A percentile compares a stretch with the other conserved stretches of the same genome.
These are phyloP conservation scores for Leucogyrophana mollusca DNA, from an alignment of 768 basidiomycete genomes.

Conservation along the genomic window DNA sequence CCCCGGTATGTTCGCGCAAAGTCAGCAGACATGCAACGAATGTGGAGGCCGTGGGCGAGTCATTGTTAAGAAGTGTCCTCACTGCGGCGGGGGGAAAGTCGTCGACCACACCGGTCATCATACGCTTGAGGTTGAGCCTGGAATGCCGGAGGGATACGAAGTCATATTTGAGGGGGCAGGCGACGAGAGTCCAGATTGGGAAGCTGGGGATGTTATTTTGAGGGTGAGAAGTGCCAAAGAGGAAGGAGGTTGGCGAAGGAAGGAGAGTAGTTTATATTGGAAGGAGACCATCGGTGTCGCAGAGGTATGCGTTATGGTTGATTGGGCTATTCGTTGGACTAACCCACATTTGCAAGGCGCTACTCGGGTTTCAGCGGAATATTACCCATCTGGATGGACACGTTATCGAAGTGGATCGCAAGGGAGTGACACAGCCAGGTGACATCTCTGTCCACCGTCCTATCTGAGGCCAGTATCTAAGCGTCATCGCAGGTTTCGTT, in stretches of 20 bases:
- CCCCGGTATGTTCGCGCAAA: slow-evolving; percentile 94
- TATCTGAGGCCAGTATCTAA: neutral
- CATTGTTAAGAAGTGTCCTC: slow-evolving; percentile 76
- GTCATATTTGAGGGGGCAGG: slow-evolving; percentile 95
- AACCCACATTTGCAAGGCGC: slow-evolving; percentile 52
- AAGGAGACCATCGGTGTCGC: slow-evolving; percentile 87
- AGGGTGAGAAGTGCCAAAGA: slow-evolving; percentile 77
- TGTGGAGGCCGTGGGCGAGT: slow-evolving; percentile 83
- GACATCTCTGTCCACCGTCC: slow-evolving; percentile 14
- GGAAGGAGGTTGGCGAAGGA: slow-evolving; percentile 82
- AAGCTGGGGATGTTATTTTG: slow-evolving; percentile 89
- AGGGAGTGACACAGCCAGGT: slow-evolving; percentile 92
- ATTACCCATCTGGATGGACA: slow-evolving; percentile 92
- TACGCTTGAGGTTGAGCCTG: slow-evolving; percentile 81
- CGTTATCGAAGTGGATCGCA: slow-evolving; percentile 62
- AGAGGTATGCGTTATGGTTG: slow-evolving; percentile 50
- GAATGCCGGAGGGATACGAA: slow-evolving; percentile 92
- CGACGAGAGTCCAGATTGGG: slow-evolving; percentile 95
- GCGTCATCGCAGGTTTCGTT: slow-evolving; percentile 60
- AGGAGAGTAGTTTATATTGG: slow-evolving; percentile 91
- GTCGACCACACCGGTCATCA: slow-evolving; percentile 78
- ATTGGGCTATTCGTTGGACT: neutral
- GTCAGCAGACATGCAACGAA: slow-evolving; percentile 77
- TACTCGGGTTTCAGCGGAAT: slow-evolving; percentile 95
- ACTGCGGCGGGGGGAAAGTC: slow-evolving; percentile 81